Evolutionary conservation across 495 filamentous ascomycete species (phyloP).

Genomic region (Cercophora scortea): DNA sequence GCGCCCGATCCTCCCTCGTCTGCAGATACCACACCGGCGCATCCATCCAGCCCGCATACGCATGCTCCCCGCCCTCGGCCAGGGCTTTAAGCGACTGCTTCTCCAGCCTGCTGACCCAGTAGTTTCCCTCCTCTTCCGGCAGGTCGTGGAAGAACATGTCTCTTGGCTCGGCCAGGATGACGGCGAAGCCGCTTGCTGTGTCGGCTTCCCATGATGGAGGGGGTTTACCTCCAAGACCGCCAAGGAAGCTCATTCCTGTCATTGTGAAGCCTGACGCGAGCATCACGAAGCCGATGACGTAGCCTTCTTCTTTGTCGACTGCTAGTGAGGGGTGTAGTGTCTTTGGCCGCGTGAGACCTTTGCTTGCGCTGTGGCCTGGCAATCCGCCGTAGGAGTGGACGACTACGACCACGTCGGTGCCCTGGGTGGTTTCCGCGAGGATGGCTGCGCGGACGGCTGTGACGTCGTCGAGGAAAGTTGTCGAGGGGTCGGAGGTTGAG

Average conservation of each 20-base stretch:
- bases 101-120: conserved; percentile 19
- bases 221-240: conserved; percentile 17
- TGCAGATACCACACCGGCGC: conserved; percentile 20
- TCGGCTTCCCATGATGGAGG: conserved; percentile 21
- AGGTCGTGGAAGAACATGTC: conserved; percentile 30
- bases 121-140: conserved; percentile 19
- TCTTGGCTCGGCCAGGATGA: conserved; percentile 10
- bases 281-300: conserved; percentile 22
- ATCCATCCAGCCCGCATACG: conserved; percentile 28
- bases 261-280: conserved; percentile 23
- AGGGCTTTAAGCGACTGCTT: conserved; percentile 18
- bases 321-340: background rate
- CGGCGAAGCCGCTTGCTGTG: conserved; percentile 16
- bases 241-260: conserved; percentile 21
- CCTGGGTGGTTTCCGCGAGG: conserved; percentile 23
- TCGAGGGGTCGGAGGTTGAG: conserved; percentile 10
- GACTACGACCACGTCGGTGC: conserved; percentile 40
- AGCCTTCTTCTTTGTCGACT: conserved; percentile 6
- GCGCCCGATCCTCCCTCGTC: conserved; percentile 16
- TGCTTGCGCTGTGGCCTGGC: conserved; percentile 40
- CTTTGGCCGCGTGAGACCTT: conserved; percentile 16
- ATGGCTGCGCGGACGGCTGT: conserved; percentile 24
- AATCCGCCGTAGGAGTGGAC: conserved; percentile 46
- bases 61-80: conserved; percentile 17
- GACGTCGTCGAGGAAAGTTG: conserved; percentile 23